Evolutionary conservation across 176 grass and related monocot genomes (phyloP).

Genomic region (Phoenix roebelenii): DNA sequence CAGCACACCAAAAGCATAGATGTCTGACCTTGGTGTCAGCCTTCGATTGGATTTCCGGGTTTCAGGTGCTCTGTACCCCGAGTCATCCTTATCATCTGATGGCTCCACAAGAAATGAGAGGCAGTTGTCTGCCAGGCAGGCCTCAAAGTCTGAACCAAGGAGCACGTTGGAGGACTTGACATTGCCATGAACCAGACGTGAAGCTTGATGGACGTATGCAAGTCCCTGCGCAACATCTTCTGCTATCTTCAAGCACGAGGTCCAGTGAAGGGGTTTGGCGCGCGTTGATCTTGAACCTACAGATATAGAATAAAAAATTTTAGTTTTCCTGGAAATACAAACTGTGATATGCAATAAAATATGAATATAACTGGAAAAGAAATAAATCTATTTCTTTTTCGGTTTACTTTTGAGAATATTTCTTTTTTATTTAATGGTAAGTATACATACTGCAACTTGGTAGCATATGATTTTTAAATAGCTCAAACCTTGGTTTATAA

Average conservation of each 20-base stretch:
- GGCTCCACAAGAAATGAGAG: conserved; percentile 72
- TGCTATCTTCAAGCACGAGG: conserved; percentile 94
- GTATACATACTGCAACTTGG: no score
- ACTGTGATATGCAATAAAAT: no score
- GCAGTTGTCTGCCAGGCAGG: conserved; percentile 87
- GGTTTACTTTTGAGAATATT: no score
- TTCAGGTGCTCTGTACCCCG: conserved; percentile 68
- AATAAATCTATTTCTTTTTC: no score
- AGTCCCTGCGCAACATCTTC: conserved; percentile 89
- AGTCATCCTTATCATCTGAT: conserved; percentile 44
- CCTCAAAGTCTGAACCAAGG: conserved; percentile 92
- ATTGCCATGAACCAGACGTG: conserved; percentile 83
- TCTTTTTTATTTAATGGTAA: no score
- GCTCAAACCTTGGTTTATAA: no score
- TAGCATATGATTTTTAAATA: no score
- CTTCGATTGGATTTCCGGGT: conserved; percentile 55
- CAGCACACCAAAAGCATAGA: conserved; percentile 78
- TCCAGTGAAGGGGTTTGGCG: conserved; percentile 91
- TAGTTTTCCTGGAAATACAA: no score
- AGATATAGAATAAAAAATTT: no score
- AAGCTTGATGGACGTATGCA: conserved; percentile 92
- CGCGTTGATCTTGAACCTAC: conserved; percentile 72
- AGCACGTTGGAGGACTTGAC: conserved; percentile 77
- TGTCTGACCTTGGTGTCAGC: conserved; percentile 72
- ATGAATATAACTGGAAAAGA: no score